Evolutionary conservation across 2,329 filamentous ascomycete genomes (phyloP).

Genomic region (Kalmusia sp.): DNA sequence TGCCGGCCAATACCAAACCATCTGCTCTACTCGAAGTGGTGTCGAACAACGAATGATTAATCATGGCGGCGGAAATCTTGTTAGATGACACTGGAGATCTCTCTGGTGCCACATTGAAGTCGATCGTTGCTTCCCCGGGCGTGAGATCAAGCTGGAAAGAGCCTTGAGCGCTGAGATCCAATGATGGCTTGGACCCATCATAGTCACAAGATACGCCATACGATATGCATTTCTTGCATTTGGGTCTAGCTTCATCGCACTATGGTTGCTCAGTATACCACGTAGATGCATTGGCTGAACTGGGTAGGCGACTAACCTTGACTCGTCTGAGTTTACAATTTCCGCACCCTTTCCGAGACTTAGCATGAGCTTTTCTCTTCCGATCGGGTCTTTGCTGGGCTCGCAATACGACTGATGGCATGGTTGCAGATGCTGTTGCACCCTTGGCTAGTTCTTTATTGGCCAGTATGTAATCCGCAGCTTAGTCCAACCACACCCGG

Average conservation of each 20-base stretch:
- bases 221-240: slow-evolving; percentile 56
- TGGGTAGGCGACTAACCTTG: slow-evolving; percentile 51
- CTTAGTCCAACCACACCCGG: background rate
- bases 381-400: slow-evolving; percentile 17
- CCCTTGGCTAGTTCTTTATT: background rate
- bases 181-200: slow-evolving; percentile 35
- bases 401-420: slow-evolving; percentile 23
- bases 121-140: background rate
- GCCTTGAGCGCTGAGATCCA: slow-evolving; percentile 42
- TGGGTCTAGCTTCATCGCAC: slow-evolving; percentile 63
- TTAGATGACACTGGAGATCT: slow-evolving; percentile 21
- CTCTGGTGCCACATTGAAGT: slow-evolving; percentile 1
- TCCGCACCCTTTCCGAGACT: slow-evolving; percentile 61
- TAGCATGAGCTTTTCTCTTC: slow-evolving; percentile 53
- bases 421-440: slow-evolving; percentile 6
- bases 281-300: background rate
- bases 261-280: slow-evolving; percentile 33
- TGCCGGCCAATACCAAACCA: background rate
- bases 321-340: slow-evolving; percentile 64
- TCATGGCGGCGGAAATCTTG: slow-evolving; percentile 19
- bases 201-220: slow-evolving; percentile 61
- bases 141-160: slow-evolving; percentile 31
- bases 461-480: no score
- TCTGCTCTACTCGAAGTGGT: background rate
- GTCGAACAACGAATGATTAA: slow-evolving; percentile 18